Evolutionary conservation across 2,329 filamentous ascomycete genomes (phyloP).

Genomic region (Fusarium goolgardi): DNA sequence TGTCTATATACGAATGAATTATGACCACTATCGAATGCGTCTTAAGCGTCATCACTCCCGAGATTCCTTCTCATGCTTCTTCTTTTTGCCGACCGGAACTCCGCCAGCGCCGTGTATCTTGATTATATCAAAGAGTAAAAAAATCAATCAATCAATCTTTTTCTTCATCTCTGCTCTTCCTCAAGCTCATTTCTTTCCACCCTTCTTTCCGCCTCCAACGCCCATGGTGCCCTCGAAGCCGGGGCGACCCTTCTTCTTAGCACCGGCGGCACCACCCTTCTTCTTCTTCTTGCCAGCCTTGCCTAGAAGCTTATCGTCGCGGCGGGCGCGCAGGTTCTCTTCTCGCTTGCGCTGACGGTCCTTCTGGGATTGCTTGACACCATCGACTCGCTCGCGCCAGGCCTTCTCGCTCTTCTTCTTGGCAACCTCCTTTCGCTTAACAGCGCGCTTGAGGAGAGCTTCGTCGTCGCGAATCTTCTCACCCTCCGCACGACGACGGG

Average conservation of each 20-base stretch:
- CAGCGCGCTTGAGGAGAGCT: slow-evolving; percentile 87
- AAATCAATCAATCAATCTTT: slow-evolving; percentile 26
- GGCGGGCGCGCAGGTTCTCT: slow-evolving; percentile 78
- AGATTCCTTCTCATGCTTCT: slow-evolving; percentile 17
- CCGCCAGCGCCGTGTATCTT: slow-evolving; percentile 43
- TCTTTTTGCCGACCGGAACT: slow-evolving; percentile 41
- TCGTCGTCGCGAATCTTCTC: slow-evolving; percentile 91
- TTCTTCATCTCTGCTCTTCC: slow-evolving; percentile 13
- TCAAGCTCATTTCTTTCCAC: slow-evolving; percentile 58
- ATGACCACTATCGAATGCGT: slow-evolving; percentile 18
- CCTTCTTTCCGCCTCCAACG: slow-evolving; percentile 63
- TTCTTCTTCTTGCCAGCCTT: slow-evolving; percentile 70
- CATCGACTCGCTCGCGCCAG: slow-evolving; percentile 79
- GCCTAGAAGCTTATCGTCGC: slow-evolving; percentile 75
- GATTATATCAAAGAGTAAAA: slow-evolving; percentile 34
- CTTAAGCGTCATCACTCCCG: slow-evolving; percentile 11
- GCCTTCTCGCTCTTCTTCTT: slow-evolving; percentile 94
- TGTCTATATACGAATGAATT: slow-evolving; percentile 20
- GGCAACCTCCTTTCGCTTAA: slow-evolving; percentile 89
- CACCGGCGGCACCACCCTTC: slow-evolving; percentile 44
- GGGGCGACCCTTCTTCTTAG: slow-evolving; percentile 64
- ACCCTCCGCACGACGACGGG: slow-evolving; percentile 87
- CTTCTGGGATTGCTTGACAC: slow-evolving; percentile 79
- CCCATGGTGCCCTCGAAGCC: slow-evolving; percentile 78
- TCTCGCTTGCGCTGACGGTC: slow-evolving; percentile 85